phyloP scores from a whole-genome alignment of 164 flowering plant species.

The Sextonia rubra region DNA sequence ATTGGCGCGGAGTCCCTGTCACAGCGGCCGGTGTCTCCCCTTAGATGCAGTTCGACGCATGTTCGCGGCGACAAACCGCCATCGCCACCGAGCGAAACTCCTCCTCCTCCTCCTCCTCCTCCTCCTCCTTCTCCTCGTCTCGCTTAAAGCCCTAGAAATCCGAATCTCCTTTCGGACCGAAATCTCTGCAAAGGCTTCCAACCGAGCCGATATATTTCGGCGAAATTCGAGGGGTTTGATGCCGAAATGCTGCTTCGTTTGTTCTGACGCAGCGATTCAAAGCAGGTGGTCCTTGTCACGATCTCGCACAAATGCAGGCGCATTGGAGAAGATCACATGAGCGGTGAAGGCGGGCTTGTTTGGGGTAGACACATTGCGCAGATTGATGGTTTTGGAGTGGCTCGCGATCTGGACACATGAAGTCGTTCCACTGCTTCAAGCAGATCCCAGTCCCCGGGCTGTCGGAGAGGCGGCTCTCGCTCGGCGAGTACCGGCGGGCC shows the following conservation, averaged over 20 bases:
- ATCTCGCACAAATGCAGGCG: background rate
- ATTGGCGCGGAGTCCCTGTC: conserved; percentile 24
- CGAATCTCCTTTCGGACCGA: background rate
- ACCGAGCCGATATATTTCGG: too few relatives aligned
- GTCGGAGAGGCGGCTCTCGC: conserved; percentile 11
- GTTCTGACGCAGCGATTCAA: too few relatives aligned
- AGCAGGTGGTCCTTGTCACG: too few relatives aligned
- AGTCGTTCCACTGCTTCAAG: conserved; percentile 11
- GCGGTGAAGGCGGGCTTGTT: too few relatives aligned
- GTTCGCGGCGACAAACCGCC: conserved; percentile 22
- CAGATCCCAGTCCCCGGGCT: conserved; percentile 1
- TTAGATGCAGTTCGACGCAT: conserved; percentile 60
- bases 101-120: background rate
- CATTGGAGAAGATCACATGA: background rate
- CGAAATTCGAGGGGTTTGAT: background rate
- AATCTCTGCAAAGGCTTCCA: too few relatives aligned
- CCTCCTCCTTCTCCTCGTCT: background rate
- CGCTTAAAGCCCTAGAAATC: background rate
- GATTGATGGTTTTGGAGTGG: conserved; percentile 6
- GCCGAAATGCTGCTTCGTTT: too few relatives aligned
- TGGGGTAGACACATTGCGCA: background rate
- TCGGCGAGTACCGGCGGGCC: conserved; percentile 57
- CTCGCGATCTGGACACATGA: background rate
- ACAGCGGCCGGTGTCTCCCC: conserved; percentile 54
- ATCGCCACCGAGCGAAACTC: background rate